Evolutionary conservation across 768 basidiomycete species (phyloP), one percentile per base, ranked within the genome.

Genomic region (Suillus subaureus): DNA sequence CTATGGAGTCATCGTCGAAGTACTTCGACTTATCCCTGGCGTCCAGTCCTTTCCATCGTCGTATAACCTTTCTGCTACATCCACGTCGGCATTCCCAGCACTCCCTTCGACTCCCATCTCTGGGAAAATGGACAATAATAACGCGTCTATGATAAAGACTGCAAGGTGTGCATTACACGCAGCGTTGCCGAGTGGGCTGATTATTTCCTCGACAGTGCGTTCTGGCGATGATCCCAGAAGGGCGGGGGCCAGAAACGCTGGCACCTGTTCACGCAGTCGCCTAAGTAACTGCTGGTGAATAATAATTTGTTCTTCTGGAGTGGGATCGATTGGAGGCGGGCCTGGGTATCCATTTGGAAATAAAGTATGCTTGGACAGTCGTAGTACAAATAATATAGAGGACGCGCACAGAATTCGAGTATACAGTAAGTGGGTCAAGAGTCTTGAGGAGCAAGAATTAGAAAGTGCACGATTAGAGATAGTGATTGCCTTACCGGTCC

Each of bases 281-380:
- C 70, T 64, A 54, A 83, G 77, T 5, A 87, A 67, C 55, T 74
- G 71, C 11, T 72, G 67, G 37, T 86, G 83, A 58, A 94, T 79
- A 40, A 79, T 82, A 2, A 80, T 79, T 69, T 93, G 91, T 75
- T 96, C 94, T 68, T 92, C 92, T 1, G 80, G 79, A 0, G 89
- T 87, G 21, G 96, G 96, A 52, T 93, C 92, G 1, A 84, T 79
- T 2, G 90, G 87, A 1, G 88, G 76, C 0, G 89, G 87, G 0
- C 85, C 92, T 1, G 94, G 95, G 77, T 93, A 94, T 16, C 97
- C 96, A 67, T 89, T 88, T 4, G 97, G 96, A 73, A 97, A 99
- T 33, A 99, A 81, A 9, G 89, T 84, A 11, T 83, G 83, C 70
- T 92, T 93, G 16, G 87, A 78, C 6, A 83, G 72, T 43, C 86